Evolutionary conservation across 495 filamentous ascomycete genomes (phyloP), one percentile per base, ranked within the genome.

Genomic region (Penicillium arizonense): DNA sequence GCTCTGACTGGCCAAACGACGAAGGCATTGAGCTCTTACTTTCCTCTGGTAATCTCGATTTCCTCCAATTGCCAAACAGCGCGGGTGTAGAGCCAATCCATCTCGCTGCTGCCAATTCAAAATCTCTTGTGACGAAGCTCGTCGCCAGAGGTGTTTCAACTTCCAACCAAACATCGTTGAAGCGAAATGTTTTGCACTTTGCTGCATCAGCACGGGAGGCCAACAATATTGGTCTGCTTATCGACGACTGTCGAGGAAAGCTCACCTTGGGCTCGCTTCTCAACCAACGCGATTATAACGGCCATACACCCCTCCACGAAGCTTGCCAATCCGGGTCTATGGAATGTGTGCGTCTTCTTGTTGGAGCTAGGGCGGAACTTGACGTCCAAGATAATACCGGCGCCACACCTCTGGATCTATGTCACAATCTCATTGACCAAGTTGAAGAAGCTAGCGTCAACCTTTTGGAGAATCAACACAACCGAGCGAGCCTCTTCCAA

Each of bases 191-290:
- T 9, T 16, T 50, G 33, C 38, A 50, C 9, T 18, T 50, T 21
- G 48, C 48, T 32, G 48, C 28, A 6, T 50, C 48, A 21, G 30
- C 48, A 20, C 30, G 38, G 3, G 28, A 42, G 14, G 48, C 24
- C 11, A 21, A 50, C 12, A 34, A 14, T 21, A 30, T 50, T 21
- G 48, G 38, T 16, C 23, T 50, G 9, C 38, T 50, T n/a, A 11
- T 43, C 11, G 48, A 28, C 3, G 26, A 43, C 24, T 41, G 12
- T 26, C 16, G 12, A 6, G 12, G 32, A 13, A 18, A 33, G n/a
- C 11, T 20, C 35, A 24, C 24, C 23, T 16, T 50, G 14, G 16
- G 16, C 23, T 18, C 35, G 3, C 13, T 50, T 9, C 30, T 50
- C 4, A 18, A 50, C 16, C 26, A 43, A 18, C 11, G 5, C 7